Conservation (phyloP, 257 asterid genomes). For the Solanum paucissectum region DNA sequence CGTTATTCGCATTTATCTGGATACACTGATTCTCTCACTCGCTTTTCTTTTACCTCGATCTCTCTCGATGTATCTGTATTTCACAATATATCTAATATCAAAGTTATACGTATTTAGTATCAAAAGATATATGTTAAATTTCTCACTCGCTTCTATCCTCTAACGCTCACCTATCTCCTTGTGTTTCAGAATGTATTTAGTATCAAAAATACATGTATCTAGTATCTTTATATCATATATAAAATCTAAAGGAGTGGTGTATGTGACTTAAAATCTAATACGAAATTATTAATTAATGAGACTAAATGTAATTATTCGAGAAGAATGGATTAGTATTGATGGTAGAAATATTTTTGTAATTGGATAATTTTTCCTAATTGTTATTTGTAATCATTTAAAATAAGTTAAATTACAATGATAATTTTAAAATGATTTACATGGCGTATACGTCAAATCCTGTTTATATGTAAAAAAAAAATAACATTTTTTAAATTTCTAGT, state of each 20-base stretch:
- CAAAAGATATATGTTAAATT: too few species aligned
- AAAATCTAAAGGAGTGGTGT: neutral
- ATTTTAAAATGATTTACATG: neutral
- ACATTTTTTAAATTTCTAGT: neutral
- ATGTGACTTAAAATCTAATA: neutral
- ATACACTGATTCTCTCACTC: too few species aligned
- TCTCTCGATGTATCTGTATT: neutral
- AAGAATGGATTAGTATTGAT: neutral
- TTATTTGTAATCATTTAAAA: neutral
- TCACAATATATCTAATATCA: too few species aligned
- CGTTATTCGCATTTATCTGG: too few species aligned
- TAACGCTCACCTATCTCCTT: neutral
- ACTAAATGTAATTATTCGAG: neutral
- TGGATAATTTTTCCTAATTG: neutral
- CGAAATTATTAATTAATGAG: neutral
- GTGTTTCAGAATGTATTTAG: too few species aligned
- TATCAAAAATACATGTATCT: neutral
- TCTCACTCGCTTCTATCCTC: neutral
- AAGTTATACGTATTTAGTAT: neutral
- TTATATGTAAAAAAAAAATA: neutral
- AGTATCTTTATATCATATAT: neutral
- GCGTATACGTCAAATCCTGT: neutral
- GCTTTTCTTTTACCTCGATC: neutral
- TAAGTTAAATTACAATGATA: neutral
- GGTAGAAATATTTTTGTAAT: neutral